Evolutionary conservation across 768 basidiomycete species (phyloP), one percentile per base, ranked within the genome.

Genomic region (Boletellus ananas): DNA sequence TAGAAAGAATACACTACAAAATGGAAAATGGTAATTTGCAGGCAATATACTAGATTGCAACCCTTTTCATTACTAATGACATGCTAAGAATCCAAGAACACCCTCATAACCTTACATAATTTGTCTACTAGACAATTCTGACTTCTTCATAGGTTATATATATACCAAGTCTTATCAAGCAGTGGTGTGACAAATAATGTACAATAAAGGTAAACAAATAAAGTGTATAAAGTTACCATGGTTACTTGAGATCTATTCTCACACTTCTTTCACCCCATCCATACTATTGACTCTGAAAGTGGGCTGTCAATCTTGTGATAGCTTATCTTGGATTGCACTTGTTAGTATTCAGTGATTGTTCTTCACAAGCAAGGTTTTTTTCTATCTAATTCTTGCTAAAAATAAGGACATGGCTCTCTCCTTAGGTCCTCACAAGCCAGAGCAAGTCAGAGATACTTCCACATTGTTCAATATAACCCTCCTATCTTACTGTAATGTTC

Each of bases 351-450:
- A 60, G 47, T 42, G 8, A 23, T 20, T 43, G 38, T 36, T 1
- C 12, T 17, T 37, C 21, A 16, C 29, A 50, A 29, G 39, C 59
- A 35, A 25, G 33, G 11, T 14, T 31, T 47, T 31, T 25, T 16
- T 27, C 7, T 29, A 29, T 36, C 13, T 31, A 5, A 45, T 10
- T 2, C 3, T 38, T 48, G n/a, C 34, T 23, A 56, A 34, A 44
- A 17, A 27, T 29, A 27, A 17, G 23, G 21, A 6, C 11, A 61
- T 63, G 61, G 54, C 59, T 43, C 40, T 63, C 0, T 61, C 62
- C 54, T 29, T 63, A 27, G 54, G 52, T 8, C 43, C 56, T 5
- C 52, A 50, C 7, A 46, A 58, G 23, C 13, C 47, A 16, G 39
- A 56, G 7, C 51, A 53, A 13, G 21, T 10, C 12, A 40, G 39